These are phyloP conservation scores for Penicillium steckii DNA, from an alignment of 495 filamentous ascomycete species.

Conservation along the genomic window DNA sequence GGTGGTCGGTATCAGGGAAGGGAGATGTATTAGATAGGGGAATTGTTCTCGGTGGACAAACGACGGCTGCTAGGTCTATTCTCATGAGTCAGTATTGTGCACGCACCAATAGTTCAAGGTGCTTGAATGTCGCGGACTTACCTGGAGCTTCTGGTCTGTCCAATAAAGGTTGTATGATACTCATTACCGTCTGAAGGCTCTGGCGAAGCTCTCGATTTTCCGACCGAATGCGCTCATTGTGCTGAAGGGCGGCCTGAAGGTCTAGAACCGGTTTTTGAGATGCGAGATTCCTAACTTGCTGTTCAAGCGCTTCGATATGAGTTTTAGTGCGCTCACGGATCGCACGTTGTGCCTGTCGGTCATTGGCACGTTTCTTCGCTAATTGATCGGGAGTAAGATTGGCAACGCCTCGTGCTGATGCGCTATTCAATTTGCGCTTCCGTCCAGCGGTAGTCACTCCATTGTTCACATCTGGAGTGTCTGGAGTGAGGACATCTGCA, in stretches of 20 bases:
- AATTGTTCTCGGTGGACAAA: constrained; percentile 16
- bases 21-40: constrained; percentile 25
- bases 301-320: constrained; percentile 76
- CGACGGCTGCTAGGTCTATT: constrained; percentile 14
- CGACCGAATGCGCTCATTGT: constrained; percentile 66
- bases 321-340: constrained; percentile 80
- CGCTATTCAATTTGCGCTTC: constrained; percentile 49
- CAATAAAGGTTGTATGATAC: constrained; percentile 63
- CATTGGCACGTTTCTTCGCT: constrained; percentile 81
- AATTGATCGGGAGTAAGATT: constrained; percentile 72
- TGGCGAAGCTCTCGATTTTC: constrained; percentile 70
- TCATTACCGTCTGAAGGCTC: constrained; percentile 57
- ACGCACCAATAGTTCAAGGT: neutral
- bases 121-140: constrained; percentile 8
- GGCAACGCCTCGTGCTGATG: constrained; percentile 65
- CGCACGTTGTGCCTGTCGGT: constrained; percentile 82
- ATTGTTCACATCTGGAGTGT: constrained; percentile 10
- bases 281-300: constrained; percentile 66
- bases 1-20: constrained; percentile 23
- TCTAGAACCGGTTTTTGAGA: constrained; percentile 78
- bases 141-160: constrained; percentile 29
- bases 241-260: constrained; percentile 64
- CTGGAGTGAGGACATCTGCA: constrained; percentile 19
- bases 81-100: constrained; percentile 6
- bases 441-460: constrained; percentile 33